Conservation (phyloP, 495 filamentous ascomycete genomes). For the Choiromyces venosus region DNA sequence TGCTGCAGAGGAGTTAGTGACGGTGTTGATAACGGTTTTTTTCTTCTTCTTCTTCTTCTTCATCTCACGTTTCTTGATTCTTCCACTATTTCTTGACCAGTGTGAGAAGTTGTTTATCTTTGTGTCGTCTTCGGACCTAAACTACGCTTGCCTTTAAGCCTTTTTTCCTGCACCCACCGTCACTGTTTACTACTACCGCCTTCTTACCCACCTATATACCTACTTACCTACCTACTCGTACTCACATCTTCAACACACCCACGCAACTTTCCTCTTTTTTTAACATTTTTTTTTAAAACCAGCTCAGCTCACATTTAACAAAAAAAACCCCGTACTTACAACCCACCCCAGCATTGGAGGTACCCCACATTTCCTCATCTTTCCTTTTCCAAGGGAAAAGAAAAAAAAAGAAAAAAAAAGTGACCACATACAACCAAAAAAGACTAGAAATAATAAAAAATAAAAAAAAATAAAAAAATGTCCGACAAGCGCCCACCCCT, state of each 20-base stretch:
- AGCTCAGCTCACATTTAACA: not conserved
- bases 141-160: not conserved
- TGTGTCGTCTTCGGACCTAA: not conserved
- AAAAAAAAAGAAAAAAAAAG: not conserved
- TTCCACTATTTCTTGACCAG: too few species aligned
- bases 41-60: not conserved
- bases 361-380: not conserved
- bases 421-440: too few species aligned
- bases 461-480: conserved; percentile 16
- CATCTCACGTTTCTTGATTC: not conserved
- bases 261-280: not conserved
- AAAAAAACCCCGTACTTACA: not conserved
- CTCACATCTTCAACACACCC: not conserved
- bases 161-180: not conserved
- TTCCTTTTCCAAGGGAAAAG: not conserved
- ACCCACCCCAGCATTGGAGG: not conserved
- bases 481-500: conserved; percentile 24
- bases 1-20: conserved; percentile 22
- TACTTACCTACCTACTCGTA: not conserved
- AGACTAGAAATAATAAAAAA: conserved; percentile 31
- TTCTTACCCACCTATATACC: not conserved
- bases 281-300: not conserved
- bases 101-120: conserved; percentile 5
- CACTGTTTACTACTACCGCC: not conserved
- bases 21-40: conserved; percentile 19